phyloP scores from a whole-genome alignment of 306 rosid species.

The Trifolium repens region DNA sequence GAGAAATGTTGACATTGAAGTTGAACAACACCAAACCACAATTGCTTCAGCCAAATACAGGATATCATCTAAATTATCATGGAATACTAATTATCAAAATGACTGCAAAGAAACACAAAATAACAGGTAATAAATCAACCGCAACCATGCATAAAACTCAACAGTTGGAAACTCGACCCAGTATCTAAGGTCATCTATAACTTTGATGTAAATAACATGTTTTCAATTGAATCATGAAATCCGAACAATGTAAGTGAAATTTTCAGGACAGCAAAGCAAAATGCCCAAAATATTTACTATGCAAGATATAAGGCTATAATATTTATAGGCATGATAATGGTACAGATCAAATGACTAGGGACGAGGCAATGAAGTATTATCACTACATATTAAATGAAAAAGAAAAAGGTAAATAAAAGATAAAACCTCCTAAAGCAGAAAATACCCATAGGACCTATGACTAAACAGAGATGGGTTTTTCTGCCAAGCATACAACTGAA shows the following conservation, averaged over 20 bases:
- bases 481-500: neutral
- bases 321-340: conserved; percentile 16
- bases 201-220: conserved; percentile 25
- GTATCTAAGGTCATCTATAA: conserved; percentile 13
- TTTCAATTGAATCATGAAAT: conserved; percentile 17
- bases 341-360: neutral
- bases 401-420: neutral
- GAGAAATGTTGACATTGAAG: conserved; percentile 30
- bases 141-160: conserved; percentile 22
- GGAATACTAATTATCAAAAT: conserved; percentile 33
- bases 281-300: neutral
- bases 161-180: neutral
- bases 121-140: conserved; percentile 23
- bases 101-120: conserved; percentile 14
- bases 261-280: neutral
- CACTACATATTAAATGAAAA: conserved; percentile 2
- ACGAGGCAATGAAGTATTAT: neutral
- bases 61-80: conserved; percentile 10
- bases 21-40: conserved; percentile 28
- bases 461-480: neutral
- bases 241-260: neutral
- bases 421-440: conserved; percentile 3
- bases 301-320: conserved; percentile 12
- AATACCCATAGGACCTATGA: neutral
- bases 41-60: conserved; percentile 23